These are phyloP conservation scores for Lathyrus aphaca DNA, from an alignment of 306 rosid species.

Conservation along the genomic window DNA sequence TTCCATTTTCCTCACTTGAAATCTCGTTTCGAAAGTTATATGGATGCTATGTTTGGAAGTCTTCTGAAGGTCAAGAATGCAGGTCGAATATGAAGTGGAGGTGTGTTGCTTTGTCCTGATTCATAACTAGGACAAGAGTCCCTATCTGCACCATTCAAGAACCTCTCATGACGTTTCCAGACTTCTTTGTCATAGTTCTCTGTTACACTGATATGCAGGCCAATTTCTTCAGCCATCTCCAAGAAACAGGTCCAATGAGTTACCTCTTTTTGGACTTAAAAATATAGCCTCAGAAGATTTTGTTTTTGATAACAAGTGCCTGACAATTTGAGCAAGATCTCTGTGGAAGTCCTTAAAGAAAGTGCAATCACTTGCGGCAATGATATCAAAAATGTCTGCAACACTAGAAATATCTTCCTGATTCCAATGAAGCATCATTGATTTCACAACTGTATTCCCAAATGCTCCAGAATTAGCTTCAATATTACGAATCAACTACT, in stretches of 20 bases:
- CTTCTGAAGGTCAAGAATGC: no score
- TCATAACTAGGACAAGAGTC: constrained; percentile 72
- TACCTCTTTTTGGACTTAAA: no score
- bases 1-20: no score
- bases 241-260: no score
- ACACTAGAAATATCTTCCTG: constrained; percentile 56
- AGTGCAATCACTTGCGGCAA: constrained; percentile 89
- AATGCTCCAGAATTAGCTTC: constrained; percentile 73
- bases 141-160: constrained; percentile 55
- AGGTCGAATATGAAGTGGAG: no score
- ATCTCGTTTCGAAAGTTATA: no score
- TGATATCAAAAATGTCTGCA: constrained; percentile 63
- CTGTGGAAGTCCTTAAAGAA: constrained; percentile 79
- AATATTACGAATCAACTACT: constrained; percentile 55
- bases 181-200: constrained; percentile 68
- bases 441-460: constrained; percentile 68
- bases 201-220: no score
- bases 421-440: constrained; percentile 87
- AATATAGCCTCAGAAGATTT: no score
- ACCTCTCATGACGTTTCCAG: constrained; percentile 64
- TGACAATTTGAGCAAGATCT: constrained; percentile 65
- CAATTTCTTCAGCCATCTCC: no score
- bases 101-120: no score
- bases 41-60: no score
- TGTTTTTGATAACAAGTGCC: constrained; percentile 53